A percentile compares a stretch with the other conserved stretches of the same genome.
These are phyloP conservation scores for Termitomyces sp. DNA, from an alignment of 768 basidiomycete species.

Conservation along the genomic window DNA sequence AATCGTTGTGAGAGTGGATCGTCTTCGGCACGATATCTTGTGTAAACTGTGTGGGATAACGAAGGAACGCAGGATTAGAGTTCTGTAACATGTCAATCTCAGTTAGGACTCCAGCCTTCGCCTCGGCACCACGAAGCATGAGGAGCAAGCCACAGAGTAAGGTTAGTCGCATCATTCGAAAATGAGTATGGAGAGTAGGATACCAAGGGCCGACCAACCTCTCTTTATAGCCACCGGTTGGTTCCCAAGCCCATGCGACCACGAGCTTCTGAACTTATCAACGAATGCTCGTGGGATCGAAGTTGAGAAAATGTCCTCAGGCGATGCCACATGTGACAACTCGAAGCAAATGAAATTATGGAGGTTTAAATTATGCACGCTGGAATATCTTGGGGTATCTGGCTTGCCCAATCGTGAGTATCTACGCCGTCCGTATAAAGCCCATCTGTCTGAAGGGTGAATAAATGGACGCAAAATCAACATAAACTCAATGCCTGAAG, in stretches of 20 bases:
- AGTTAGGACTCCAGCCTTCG: constrained; percentile 12
- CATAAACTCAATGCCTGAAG: not conserved
- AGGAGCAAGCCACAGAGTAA: not conserved
- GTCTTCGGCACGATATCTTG: constrained; percentile 42
- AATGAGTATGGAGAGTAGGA: not conserved
- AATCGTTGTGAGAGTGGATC: constrained; percentile 57
- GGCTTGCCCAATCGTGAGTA: not conserved
- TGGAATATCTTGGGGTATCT: constrained; percentile 5
- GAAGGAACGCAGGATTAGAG: constrained; percentile 34
- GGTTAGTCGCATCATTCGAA: constrained; percentile 6
- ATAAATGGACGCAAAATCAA: not conserved
- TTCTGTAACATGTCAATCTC: constrained; percentile 21
- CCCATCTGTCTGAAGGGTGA: not conserved
- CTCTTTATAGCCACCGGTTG: too few relatives aligned
- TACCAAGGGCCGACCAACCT: not conserved
- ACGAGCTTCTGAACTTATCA: not conserved
- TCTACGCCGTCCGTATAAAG: not conserved
- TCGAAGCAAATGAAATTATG: constrained; percentile 1
- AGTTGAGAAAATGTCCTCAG: not conserved
- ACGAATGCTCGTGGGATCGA: not conserved
- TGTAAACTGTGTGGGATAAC: constrained; percentile 45
- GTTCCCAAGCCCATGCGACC: not conserved
- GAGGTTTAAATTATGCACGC: not conserved
- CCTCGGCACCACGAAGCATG: not conserved
- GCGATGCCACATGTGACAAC: not conserved